Evolutionary conservation across 306 rosid species (phyloP).

Genomic region (Citrullus amarus): DNA sequence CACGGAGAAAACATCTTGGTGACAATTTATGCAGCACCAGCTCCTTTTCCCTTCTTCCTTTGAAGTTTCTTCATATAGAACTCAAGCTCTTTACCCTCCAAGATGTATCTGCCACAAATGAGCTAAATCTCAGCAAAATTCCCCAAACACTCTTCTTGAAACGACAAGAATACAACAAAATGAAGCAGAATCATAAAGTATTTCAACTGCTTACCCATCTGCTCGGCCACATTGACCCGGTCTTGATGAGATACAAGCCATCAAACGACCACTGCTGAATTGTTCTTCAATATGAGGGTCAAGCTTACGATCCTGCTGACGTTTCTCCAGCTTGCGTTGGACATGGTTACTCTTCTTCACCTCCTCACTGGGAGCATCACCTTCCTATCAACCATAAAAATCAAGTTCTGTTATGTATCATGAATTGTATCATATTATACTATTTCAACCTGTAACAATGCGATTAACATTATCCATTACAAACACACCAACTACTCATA

Average conservation of each 20-base stretch:
- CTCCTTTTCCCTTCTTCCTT: slow-evolving; percentile 9
- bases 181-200: background rate
- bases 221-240: slow-evolving; percentile 7
- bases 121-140: background rate
- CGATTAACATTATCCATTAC: too few species aligned
- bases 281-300: slow-evolving; percentile 2
- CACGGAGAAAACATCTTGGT: background rate
- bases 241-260: slow-evolving; percentile 8
- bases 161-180: background rate
- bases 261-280: slow-evolving; percentile 3
- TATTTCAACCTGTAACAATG: too few species aligned
- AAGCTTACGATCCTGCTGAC: slow-evolving; percentile 4
- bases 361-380: slow-evolving; percentile 1
- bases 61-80: slow-evolving; percentile 8
- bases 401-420: background rate
- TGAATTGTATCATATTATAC: background rate
- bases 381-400: slow-evolving; percentile 1
- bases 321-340: background rate
- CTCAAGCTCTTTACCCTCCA: slow-evolving; percentile 5
- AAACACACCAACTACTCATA: background rate
- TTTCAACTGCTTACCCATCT: background rate
- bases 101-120: background rate
- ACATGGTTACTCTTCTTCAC: slow-evolving; percentile 1
- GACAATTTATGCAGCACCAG: slow-evolving; percentile 5
- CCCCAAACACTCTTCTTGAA: too few species aligned